Percentiles rank a stretch among this genome's conserved stretches.
phyloP scores from a whole-genome alignment of 2,329 filamentous ascomycete species.

The Macrophomina phaseolina region DNA sequence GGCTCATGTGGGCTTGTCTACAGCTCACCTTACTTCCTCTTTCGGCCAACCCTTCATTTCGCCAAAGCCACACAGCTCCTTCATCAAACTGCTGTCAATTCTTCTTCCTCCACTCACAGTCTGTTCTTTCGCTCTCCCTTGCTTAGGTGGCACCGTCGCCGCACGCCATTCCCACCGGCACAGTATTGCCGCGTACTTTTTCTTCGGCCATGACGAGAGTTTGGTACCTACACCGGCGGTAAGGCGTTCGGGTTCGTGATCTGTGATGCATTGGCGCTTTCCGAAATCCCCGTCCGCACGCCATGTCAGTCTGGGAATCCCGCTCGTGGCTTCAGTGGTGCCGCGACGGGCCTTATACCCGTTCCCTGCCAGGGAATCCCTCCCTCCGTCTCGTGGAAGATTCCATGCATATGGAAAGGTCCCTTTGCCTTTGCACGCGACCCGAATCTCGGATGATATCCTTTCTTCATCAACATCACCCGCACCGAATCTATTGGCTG shows the following conservation, averaged over 20 bases:
- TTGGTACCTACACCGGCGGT: background rate
- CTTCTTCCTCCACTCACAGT: background rate
- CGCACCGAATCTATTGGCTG: slow-evolving; percentile 6
- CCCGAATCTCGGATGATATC: background rate
- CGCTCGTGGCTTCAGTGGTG: slow-evolving; percentile 10
- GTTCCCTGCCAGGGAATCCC: slow-evolving; percentile 8
- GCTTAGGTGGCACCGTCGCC: slow-evolving; percentile 3
- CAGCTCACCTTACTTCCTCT: slow-evolving; percentile 11
- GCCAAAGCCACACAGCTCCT: slow-evolving; percentile 18
- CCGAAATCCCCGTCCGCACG: background rate
- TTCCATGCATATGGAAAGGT: slow-evolving; percentile 9
- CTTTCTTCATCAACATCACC: slow-evolving; percentile 8
- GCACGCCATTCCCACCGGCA: slow-evolving; percentile 3
- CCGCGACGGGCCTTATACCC: slow-evolving; percentile 2
- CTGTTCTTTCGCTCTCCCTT: slow-evolving; percentile 4
- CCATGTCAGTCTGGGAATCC: background rate
- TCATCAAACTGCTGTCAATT: background rate
- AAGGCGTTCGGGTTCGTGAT: background rate
- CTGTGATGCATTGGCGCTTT: background rate
- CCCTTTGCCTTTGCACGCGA: slow-evolving; percentile 10
- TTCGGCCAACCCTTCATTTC: slow-evolving; percentile 10
- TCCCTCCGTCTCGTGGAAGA: slow-evolving; percentile 2
- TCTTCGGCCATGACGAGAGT: background rate
- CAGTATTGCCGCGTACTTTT: background rate
- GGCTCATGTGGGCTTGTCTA: slow-evolving; percentile 19